phyloP scores from a whole-genome alignment of 179 eudicot species.

The Nepenthes alata region DNA sequence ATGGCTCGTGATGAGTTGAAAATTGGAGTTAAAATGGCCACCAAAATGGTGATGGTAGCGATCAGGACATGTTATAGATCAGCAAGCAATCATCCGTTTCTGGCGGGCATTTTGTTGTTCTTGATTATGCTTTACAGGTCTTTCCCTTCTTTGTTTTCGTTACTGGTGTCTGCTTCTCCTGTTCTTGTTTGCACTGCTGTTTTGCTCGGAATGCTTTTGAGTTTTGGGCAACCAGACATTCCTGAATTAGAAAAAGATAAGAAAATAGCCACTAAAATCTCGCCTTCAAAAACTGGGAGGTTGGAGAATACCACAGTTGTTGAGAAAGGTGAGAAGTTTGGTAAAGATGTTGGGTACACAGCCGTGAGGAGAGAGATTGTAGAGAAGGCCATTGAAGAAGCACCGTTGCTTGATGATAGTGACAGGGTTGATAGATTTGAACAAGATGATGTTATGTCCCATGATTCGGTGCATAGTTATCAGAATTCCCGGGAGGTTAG shows the following conservation, averaged over 20 bases:
- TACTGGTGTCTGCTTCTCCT: constrained; percentile 75
- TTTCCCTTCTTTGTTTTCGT: constrained; percentile 57
- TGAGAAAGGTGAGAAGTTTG: constrained; percentile 32
- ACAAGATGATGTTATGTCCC: constrained; percentile 13
- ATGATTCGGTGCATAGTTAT: constrained; percentile 12
- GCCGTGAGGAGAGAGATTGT: constrained; percentile 22
- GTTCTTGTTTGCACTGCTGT: constrained; percentile 71
- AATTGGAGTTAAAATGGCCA: constrained; percentile 26
- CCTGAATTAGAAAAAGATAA: constrained; percentile 43
- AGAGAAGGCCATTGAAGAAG: constrained; percentile 24
- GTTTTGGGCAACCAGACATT: constrained; percentile 52
- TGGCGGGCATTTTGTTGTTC: constrained; percentile 45
- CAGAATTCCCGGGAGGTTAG: constrained; percentile 13
- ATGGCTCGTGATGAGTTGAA: constrained; percentile 41
- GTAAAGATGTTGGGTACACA: constrained; percentile 22
- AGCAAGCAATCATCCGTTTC: constrained; percentile 57
- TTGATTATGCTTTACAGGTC: constrained; percentile 51
- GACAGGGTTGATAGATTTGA: constrained; percentile 17
- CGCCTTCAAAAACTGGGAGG: constrained; percentile 22
- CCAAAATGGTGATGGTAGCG: constrained; percentile 33
- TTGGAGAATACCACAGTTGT: constrained; percentile 21
- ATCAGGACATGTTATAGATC: constrained; percentile 39
- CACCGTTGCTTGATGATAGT: constrained; percentile 14
- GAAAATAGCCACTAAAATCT: constrained; percentile 16
- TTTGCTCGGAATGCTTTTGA: constrained; percentile 77